Evolutionary conservation across 1,139 yeast genomes (phyloP).

Genomic region (Yamadazyma blattariae): DNA sequence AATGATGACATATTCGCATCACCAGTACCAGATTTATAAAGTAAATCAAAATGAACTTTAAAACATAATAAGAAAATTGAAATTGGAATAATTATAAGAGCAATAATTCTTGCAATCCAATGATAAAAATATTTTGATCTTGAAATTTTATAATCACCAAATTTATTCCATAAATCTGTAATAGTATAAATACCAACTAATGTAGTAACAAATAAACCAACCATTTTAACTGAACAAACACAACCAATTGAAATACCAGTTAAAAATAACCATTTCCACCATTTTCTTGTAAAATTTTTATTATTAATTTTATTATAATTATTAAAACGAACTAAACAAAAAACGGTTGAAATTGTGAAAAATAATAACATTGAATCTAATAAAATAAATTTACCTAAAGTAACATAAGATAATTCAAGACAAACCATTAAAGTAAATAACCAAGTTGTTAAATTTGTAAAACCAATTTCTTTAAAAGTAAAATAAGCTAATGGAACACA

Average conservation of each 20-base stretch:
- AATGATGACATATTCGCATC: constrained; percentile 96
- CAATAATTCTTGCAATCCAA: constrained; percentile 63
- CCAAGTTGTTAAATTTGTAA: constrained; percentile 45
- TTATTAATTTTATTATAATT: constrained; percentile 54
- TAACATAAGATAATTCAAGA: constrained; percentile 64
- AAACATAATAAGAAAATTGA: constrained; percentile 61
- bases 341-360: constrained; percentile 84
- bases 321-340: constrained; percentile 77
- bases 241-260: constrained; percentile 79
- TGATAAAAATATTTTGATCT: constrained; percentile 53
- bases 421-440: constrained; percentile 58
- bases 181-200: constrained; percentile 75
- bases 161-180: constrained; percentile 67
- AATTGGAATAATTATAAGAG: constrained; percentile 61
- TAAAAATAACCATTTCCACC: constrained; percentile 92
- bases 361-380: constrained; percentile 75
- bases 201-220: constrained; percentile 73
- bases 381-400: constrained; percentile 66
- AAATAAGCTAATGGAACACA: constrained; percentile 65
- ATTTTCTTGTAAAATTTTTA: constrained; percentile 61
- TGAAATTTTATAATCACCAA: constrained; percentile 55
- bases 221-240: constrained; percentile 83
- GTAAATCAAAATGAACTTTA: constrained; percentile 71
- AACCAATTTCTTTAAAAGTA: constrained; percentile 52
- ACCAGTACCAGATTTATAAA: constrained; percentile 83